Conservation (phyloP, 2,329 filamentous ascomycete species). For the Fusarium begoniae region DNA sequence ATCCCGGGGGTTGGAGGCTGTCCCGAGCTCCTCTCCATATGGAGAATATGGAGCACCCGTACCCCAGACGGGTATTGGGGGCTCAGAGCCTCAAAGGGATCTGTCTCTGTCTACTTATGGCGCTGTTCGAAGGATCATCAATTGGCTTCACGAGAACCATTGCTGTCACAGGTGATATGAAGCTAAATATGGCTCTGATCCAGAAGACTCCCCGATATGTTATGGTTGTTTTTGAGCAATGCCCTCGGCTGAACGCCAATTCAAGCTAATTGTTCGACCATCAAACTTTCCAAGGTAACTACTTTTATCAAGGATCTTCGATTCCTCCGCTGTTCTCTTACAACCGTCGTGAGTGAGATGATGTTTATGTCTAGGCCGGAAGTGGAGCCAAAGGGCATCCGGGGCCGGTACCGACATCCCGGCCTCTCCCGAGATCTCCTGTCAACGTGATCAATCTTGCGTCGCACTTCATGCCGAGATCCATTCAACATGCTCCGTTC, state of each 20-base stretch:
- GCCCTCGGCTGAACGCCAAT: not conserved
- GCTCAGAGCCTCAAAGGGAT: not conserved
- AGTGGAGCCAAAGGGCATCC: conserved; percentile 14
- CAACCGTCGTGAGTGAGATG: conserved; percentile 9
- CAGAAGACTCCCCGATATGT: not conserved
- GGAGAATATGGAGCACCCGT: not conserved
- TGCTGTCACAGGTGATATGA: not conserved
- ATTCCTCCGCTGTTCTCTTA: conserved; percentile 1
- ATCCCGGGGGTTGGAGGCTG: conserved; percentile 15
- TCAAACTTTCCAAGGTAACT: not conserved
- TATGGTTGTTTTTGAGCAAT: not conserved
- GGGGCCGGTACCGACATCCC: conserved; percentile 28
- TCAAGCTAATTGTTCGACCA: conserved; percentile 1
- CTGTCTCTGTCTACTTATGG: not conserved
- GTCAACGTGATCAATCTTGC: conserved; percentile 23
- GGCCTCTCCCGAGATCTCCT: conserved; percentile 26
- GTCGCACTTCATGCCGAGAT: conserved; percentile 20
- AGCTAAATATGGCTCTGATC: not conserved
- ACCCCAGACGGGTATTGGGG: conserved; percentile 24
- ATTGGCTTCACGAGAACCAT: not conserved
- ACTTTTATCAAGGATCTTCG: not conserved
- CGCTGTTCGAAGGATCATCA: not conserved
- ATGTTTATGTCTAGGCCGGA: not conserved
- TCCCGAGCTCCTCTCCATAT: conserved; percentile 15
- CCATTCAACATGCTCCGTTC: not conserved